Evolutionary conservation across 2,329 filamentous ascomycete species (phyloP), one percentile per base, ranked within the genome.

Genomic region (Botrytis tulipae): DNA sequence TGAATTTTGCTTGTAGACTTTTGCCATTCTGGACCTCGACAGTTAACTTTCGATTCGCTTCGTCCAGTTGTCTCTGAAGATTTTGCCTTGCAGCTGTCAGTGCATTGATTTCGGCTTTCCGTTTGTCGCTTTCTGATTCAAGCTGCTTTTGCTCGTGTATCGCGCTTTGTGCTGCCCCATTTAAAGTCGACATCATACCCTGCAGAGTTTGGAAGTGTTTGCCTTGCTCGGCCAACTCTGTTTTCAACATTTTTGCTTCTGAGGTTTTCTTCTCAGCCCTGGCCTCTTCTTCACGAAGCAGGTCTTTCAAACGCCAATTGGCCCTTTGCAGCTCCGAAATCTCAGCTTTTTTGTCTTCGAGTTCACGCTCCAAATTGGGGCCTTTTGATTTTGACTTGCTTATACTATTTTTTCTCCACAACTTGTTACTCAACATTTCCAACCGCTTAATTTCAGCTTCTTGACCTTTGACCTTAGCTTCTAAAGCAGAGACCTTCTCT

Each of bases 41-140:
- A 7, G n/a, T 29, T n/a, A 54, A 29, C 0, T 54, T 54, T 16
- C 7, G 51, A 54, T 54, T 54, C 14, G 25, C 51, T 54, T 54
- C n/a, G 12, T 54, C n/a, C 25, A 54, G n/a, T 0, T 18, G 2
- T 29, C 12, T 54, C 16, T 16, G 3, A 29, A 29, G 51, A 32
- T 14, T 3, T 57, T 18, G n/a, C n/a, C 7, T 29, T 6, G 2
- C n/a, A 57, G 25, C 25, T 14, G 48, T n/a, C 25, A 25, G 48
- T 14, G n/a, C 16, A 57, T 57, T 5, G 9, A 0, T 29, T 4
- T 32, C 14, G n/a, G n/a, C 1, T 0, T 8, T 3, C 18, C n/a
- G 2, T 18, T 57, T 32, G 8, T 3, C 32, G 7, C 6, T 16
- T 29, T 57, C 3, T 57, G 2, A 18, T 14, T 14, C 10, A n/a